A percentile compares a stretch with the other conserved stretches of the same genome.
These are phyloP conservation scores for Cadophora sp. DNA, from an alignment of 2,329 filamentous ascomycete species.

Conservation along the genomic window DNA sequence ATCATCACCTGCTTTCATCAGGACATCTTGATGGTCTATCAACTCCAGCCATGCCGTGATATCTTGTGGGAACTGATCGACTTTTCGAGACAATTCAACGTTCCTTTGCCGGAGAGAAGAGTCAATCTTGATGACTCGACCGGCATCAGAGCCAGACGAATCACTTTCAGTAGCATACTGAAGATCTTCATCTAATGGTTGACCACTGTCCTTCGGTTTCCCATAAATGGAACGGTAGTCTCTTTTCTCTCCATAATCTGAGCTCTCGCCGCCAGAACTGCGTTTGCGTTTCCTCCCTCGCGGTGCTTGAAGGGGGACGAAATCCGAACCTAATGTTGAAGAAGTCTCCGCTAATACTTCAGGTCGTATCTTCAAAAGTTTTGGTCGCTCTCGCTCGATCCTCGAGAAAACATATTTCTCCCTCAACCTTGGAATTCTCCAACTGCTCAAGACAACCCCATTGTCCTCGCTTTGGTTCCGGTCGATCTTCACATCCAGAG, in stretches of 20 bases:
- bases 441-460: slow-evolving; percentile 54
- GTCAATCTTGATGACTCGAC: slow-evolving; percentile 46
- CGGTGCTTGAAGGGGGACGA: slow-evolving; percentile 53
- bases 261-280: slow-evolving; percentile 46
- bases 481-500: slow-evolving; percentile 68
- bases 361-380: slow-evolving; percentile 51
- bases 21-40: slow-evolving; percentile 76
- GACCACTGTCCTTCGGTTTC: slow-evolving; percentile 58
- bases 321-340: slow-evolving; percentile 49
- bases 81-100: slow-evolving; percentile 65
- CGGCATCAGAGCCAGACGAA: slow-evolving; percentile 49
- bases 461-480: slow-evolving; percentile 59
- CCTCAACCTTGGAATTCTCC: slow-evolving; percentile 48
- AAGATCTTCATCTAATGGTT: slow-evolving; percentile 42
- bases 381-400: slow-evolving; percentile 48
- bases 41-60: slow-evolving; percentile 78
- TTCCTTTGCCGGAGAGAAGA: slow-evolving; percentile 60
- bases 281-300: slow-evolving; percentile 43
- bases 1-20: slow-evolving; percentile 61
- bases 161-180: slow-evolving; percentile 55
- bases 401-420: slow-evolving; percentile 56
- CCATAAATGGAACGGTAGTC: slow-evolving; percentile 71
- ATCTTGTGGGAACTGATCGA: slow-evolving; percentile 71
- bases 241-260: slow-evolving; percentile 57
- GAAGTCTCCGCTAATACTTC: slow-evolving; percentile 40